Base-by-base conservation (phyloP, 257 asterid genomes). In the Lithospermum erythrorhizon region DNA sequence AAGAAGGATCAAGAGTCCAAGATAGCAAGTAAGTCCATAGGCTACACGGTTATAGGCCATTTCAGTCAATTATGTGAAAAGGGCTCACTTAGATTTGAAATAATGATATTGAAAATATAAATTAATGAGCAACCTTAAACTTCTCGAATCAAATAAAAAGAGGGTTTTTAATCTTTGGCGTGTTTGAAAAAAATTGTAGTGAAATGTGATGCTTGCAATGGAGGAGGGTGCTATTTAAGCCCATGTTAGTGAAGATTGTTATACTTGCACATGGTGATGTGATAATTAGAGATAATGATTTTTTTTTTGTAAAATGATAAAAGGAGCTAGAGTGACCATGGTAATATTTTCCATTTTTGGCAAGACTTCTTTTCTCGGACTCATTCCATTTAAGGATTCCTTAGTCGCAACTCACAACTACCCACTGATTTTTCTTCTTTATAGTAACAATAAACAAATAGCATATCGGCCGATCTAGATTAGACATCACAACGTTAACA, bases 401-500 rank as follows among this genome's bases (percentile, higher is more conserved):
- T 49, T 61, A 58, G 37, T 13, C 55, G 59, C 47, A 35, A 4
- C 13, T 9, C 55, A 61, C 47, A 32, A 32, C 13, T 83, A 62
- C 75, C 64, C 72, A 52, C 55, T 61, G 54, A 69, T 58, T 55
- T 49, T 49, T 54, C 7, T 61, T 1, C n/a, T 51, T 59, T 11
- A 10, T n/a, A 35, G 7, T 35, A 45, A 21, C 27, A 55, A 55
- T 53, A 19, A 21, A 65, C 53, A 61, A 56, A 48, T 45, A 19
- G 18, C 45, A n/a, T 35, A n/a, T 35, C 22, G 64, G 54, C 14
- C 2, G 29, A 35, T 35, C 21, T 57, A 74, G 83, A 83, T 78
- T 76, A 68, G 82, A 80, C 90, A 78, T 73, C 83, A 70, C 81
- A 47, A 55, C 61, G 52, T n/a, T n/a, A n/a, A n/a, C n/a, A 64